phyloP scores from a whole-genome alignment of 352 stramenopile species.

The Globisporangium paddicum region DNA sequence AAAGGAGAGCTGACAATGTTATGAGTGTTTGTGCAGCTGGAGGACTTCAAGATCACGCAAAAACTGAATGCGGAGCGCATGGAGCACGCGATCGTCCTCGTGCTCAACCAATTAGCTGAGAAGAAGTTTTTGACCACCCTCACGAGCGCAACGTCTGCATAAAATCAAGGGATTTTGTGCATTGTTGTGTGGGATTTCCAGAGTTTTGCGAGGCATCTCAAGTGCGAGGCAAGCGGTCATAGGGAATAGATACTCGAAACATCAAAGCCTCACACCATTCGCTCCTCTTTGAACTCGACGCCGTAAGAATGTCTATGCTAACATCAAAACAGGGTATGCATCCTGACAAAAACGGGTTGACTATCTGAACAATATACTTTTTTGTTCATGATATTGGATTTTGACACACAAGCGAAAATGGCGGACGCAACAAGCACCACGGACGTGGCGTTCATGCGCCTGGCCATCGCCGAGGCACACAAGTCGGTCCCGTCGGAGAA shows the following conservation, averaged over 20 bases:
- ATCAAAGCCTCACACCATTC: no score
- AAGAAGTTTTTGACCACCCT: constrained; percentile 30
- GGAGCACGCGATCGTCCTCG: constrained; percentile 53
- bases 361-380: no score
- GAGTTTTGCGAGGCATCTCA: no score
- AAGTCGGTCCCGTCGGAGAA: constrained; percentile 65
- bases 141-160: constrained; percentile 2
- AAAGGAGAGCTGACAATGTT: neutral
- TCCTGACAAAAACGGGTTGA: no score
- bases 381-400: neutral
- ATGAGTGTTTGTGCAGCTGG: constrained; percentile 20
- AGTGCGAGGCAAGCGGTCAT: neutral
- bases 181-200: no score
- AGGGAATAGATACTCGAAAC: no score
- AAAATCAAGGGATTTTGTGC: no score
- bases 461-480: constrained; percentile 78
- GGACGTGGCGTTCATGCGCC: constrained; percentile 62
- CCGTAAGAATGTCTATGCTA: no score
- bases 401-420: constrained; percentile 5
- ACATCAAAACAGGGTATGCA: no score
- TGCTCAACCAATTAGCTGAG: constrained; percentile 47
- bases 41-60: constrained; percentile 76
- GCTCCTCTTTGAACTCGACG: no score
- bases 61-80: constrained; percentile 68
- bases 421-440: neutral